Evolutionary conservation across 2,329 filamentous ascomycete genomes (phyloP), one percentile per base, ranked within the genome.

Genomic region (Colletotrichum caudatum): DNA sequence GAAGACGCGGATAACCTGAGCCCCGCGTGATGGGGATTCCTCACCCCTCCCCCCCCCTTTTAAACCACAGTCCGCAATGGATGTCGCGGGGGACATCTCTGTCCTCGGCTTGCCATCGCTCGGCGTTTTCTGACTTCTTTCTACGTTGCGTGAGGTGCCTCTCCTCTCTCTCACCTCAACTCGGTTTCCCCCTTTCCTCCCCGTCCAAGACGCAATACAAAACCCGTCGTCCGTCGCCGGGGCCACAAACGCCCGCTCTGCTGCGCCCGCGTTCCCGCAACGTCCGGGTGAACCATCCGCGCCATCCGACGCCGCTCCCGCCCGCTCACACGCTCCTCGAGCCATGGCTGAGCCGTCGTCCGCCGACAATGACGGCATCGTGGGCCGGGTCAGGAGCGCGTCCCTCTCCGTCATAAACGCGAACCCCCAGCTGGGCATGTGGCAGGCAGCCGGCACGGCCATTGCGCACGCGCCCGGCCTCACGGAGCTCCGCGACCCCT

Each of bases 371-470:
- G 62, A 44, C 23, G 65, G 74, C 65, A 73, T 78, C 69, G 73
- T 75, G 51, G 73, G 72, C 46, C 76, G 76, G 59, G 78, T 74
- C 74, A 71, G 77, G 8, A 70, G 75, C 44, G 77, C 77, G 14
- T 78, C 77, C 35, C 18, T 77, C 56, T 76, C 76, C 18, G 35
- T 78, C 57, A 72, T 78, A 46, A 77, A 77, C 41, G 72, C 73
- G 53, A 78, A 77, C 59, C 77, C 77, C 2, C 77, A 78, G 69
- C 72, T 78, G 51, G 77, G 77, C 66, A 75, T 77, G 66, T 78
- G 77, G 77, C 77, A 78, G 72, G 77, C 77, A 60, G 74, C 77
- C 50, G 77, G 77, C 59, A 78, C 77, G 20, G 77, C 77, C 56
- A 77, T 78, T 59, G 77, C 77, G 18, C 77, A 78, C 54, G 77